Evolutionary conservation across 2,329 filamentous ascomycete species (phyloP), one percentile per base, ranked within the genome.

Genomic region (Cytospora chrysosperma): DNA sequence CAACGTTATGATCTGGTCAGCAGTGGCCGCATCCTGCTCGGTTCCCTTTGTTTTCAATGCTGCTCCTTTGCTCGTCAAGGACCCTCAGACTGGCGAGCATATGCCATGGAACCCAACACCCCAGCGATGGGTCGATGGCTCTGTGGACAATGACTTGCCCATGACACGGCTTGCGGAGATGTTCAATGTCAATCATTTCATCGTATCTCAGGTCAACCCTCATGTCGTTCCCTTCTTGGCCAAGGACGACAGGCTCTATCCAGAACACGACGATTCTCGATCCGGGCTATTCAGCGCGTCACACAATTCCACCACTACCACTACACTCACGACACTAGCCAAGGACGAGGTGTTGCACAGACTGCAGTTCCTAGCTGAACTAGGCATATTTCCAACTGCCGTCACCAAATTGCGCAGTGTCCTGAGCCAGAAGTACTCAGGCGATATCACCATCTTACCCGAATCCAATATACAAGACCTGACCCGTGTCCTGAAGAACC

Each of bases 181-280:
- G 90, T 97, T 97, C 80, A 97, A 97, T 72, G 93, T 97, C 73
- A 97, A 97, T 72, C 94, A 97, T 73, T 97, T 97, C 72, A 97
- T 98, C 69, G 94, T 97, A 21, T 97, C 93, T 0, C 94, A 98
- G 74, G 93, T 97, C 57, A 98, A 98, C 70, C 94, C 94, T 0
- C 94, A 98, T 70, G 91, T 97, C 10, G 86, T 96, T 0, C 92
- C 92, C 0, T 97, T 98, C 70, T 78, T 97, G 19, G 81, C 85
- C 19, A 90, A 88, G 68, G 91, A 96, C 63, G 90, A 92, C 65
- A 82, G 83, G 28, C 74, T 84, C 1, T 76, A 77, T 8, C 77
- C 80, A 6, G 71, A 73, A 6, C 71, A 75, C 28, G 65, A 68
- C 27, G 59, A 59, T 19, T 15, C 60, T 28, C 64, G 69, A 59